Percentiles rank a stretch among this genome's conserved stretches.
phyloP scores from a whole-genome alignment of 75 land plant species.

The Picea glauca region DNA sequence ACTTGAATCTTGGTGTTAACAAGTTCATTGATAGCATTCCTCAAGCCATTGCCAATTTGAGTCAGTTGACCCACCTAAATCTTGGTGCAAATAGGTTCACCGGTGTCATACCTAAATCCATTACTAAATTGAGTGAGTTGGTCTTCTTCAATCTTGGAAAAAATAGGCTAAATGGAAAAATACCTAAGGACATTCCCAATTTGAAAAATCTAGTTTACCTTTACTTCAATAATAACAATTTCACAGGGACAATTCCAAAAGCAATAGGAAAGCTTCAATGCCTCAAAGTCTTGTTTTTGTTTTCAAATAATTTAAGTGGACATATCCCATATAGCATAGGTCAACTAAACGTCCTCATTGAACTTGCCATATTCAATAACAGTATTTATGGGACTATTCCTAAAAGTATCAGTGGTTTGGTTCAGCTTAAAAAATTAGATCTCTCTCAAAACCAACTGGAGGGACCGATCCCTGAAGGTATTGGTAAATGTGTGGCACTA shows the following conservation, averaged over 20 bases:
- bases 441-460: constrained; percentile 15
- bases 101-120: too few relatives aligned
- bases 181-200: constrained; percentile 6
- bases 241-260: too few relatives aligned
- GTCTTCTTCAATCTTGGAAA: constrained; percentile 7
- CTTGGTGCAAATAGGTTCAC: too few relatives aligned
- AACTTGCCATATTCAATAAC: constrained; percentile 14
- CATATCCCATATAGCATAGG: constrained; percentile 28
- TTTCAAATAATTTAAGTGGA: constrained; percentile 49
- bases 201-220: too few relatives aligned
- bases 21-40: too few relatives aligned
- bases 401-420: constrained; percentile 7
- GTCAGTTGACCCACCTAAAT: too few relatives aligned
- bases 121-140: too few relatives aligned
- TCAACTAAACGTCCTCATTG: constrained; percentile 6
- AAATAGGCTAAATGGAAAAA: constrained; percentile 44
- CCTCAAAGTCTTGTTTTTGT: constrained; percentile 26
- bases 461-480: constrained; percentile 13
- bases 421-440: constrained; percentile 14
- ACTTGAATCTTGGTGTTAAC: too few relatives aligned
- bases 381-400: constrained; percentile 15
- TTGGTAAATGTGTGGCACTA: constrained; percentile 12
- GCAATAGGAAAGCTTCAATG: too few relatives aligned
- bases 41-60: too few relatives aligned
- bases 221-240: too few relatives aligned